phyloP scores from a whole-genome alignment of 768 basidiomycete genomes.

The Rubroboletus pulcherrimus region DNA sequence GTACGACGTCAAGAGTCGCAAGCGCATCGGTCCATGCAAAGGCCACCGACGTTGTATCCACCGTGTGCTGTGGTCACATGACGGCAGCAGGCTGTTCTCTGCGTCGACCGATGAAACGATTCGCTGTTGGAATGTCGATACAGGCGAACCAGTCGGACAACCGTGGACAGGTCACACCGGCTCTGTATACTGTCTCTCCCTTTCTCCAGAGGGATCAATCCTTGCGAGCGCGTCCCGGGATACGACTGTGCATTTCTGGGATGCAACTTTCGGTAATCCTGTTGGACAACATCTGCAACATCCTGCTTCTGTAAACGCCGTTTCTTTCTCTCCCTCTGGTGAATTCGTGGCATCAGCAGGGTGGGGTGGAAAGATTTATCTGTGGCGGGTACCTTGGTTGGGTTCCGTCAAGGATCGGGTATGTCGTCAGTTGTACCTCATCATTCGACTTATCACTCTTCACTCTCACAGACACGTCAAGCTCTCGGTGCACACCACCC shows the following conservation, averaged over 20 bases:
- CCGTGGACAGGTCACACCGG: slow-evolving; percentile 17
- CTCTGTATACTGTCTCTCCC: neutral
- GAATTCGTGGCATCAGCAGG: neutral
- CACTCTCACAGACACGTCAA: neutral
- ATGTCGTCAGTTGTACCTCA: neutral
- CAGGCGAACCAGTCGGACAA: slow-evolving; percentile 1
- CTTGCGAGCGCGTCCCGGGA: slow-evolving; percentile 8
- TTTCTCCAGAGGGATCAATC: slow-evolving; percentile 1
- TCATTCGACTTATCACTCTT: neutral
- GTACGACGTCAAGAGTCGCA: neutral
- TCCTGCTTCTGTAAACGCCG: neutral
- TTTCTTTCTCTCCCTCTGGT: slow-evolving; percentile 11
- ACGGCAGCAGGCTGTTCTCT: slow-evolving; percentile 12
- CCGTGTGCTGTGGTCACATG: slow-evolving; percentile 1
- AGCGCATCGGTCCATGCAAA: neutral
- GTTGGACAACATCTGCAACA: slow-evolving; percentile 2
- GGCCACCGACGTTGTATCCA: too few relatives aligned
- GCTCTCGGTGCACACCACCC: neutral
- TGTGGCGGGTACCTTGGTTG: neutral
- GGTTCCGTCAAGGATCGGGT: neutral
- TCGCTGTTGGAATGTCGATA: slow-evolving; percentile 3
- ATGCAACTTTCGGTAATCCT: neutral
- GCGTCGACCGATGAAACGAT: neutral
- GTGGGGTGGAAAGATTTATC: neutral
- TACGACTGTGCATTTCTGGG: slow-evolving; percentile 10